Base-by-base conservation (phyloP, 352 stramenopile genomes). In the Pythium graminicola region DNA sequence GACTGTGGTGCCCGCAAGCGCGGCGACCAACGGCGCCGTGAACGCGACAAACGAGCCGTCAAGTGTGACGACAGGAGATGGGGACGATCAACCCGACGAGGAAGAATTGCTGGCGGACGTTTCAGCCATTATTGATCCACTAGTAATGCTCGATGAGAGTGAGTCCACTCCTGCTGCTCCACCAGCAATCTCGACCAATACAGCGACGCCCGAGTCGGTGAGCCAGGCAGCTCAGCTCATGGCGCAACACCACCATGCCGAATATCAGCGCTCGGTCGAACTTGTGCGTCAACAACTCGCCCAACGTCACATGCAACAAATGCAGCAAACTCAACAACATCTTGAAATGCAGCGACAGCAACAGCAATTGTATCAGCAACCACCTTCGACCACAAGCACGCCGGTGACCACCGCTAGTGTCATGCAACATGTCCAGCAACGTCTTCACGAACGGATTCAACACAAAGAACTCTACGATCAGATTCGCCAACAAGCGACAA, bases 361-460 rank as follows among this genome's bases (percentile, higher is more conserved):
- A 27, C 57, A 50, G 28, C 47, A 31, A 33, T 38, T 67, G 40
- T 44, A 66, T 6, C 73, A 75, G 23, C 60, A 56, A 23, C 41
- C 42, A 1, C 51, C 39, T 13, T 13, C 28, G 7, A 40, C 28
- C n/a, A 6, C 17, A 23, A 41, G 32, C 40, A 13, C 38, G 9
- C 8, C 36, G 19, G 38, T 22, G 9, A 44, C 38, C 7, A 19
- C 35, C 32, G 49, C 40, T 38, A 26, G 67, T 24, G 44, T 63
- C 19, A 74, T 74, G 70, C 66, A 75, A 27, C 66, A 72, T 17
- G 65, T 81, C 24, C 64, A 71, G 27, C 69, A 76, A 39, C 61
- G 65, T 24, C 56, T 72, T 3, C 63, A 74, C 20, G 58, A 74
- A 36, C 65, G 64, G 9, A 68, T 76, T 33, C 60, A 72, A 16